Evolutionary conservation across 225 moss, liverwort and hornwort species (phyloP), one percentile per base, ranked within the genome.

Genomic region (Rhytidiadelphus loreus): DNA sequence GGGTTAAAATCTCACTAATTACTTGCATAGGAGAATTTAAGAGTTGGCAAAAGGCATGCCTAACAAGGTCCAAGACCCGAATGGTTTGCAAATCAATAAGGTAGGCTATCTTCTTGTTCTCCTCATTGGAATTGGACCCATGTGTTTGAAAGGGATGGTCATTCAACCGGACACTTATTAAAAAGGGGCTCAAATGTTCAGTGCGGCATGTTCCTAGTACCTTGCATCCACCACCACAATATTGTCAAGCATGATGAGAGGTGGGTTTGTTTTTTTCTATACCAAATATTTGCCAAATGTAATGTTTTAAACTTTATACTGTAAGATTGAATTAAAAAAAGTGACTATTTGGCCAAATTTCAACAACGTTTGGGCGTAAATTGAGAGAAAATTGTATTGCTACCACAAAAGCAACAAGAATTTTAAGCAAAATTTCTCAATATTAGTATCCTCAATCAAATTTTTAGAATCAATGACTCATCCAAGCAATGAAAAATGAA

Each of bases 1-100:
- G 35, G 12, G 23, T 32, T 17, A 2, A 62, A 10, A 21, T 43
- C 24, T 11, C 55, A 29, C 20, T 28, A 17, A 63, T 23, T 50
- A 39, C 41, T 52, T n/a, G 33, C 33, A 11, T 56, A 21, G 39
- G 22, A 79, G 12, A 55, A 3, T 33, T 65, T 24, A 10, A 52
- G 50, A 81, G 75, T 44, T 35, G 41, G 41, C 11, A 78, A 73
- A 84, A 61, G 8, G 64, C 92, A 72, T 94, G 88, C 98, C 98
- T 98, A 61, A 96, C 92, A 55, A 98, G 97, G 88, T 98, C 98
- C 83, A 96, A 87, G 61, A 98, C 93, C 46, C 90, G 86, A 69
- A 98, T 95, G 12, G 96, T 96, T 91, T 98, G 97, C 56, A 96
- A 96, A 84, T 98, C 98, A 28, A 98, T 95, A 10, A 98, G 95